Percentiles rank a stretch among this genome's conserved stretches.
These are phyloP conservation scores for Rhodofomes roseus DNA, from an alignment of 1,284 basidiomycete genomes.

Conservation along the genomic window DNA sequence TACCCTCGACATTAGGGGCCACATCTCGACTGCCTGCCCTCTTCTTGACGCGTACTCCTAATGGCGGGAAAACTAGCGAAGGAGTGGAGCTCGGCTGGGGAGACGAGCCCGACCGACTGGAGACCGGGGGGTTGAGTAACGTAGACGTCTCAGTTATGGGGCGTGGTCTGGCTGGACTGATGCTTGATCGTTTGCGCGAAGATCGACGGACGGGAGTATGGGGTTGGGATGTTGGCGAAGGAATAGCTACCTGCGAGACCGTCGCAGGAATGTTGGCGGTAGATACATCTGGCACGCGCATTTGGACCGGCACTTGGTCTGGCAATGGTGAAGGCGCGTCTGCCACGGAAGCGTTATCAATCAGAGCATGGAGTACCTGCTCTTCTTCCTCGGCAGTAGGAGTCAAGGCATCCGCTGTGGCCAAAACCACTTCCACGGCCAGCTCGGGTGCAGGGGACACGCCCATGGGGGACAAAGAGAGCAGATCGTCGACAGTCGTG, in stretches of 20 bases:
- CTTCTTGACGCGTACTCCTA: slow-evolving; percentile 1
- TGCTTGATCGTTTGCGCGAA: slow-evolving; percentile 6
- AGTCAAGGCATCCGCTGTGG: background rate
- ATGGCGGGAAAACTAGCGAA: background rate
- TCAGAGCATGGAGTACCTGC: slow-evolving; percentile 15
- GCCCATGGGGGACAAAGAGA: slow-evolving; percentile 33
- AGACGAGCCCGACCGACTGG: background rate
- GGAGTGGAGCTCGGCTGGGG: background rate
- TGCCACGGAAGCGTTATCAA: slow-evolving; percentile 1
- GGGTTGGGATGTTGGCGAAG: background rate
- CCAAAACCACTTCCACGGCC: background rate
- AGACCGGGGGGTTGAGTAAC: background rate
- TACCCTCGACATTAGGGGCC: background rate
- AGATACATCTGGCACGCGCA: background rate
- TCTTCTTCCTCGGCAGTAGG: slow-evolving; percentile 18
- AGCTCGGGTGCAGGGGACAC: slow-evolving; percentile 4
- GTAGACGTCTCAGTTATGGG: background rate
- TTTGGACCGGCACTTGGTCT: background rate
- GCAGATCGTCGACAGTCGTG: slow-evolving; percentile 37
- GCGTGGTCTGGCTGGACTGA: slow-evolving; percentile 3
- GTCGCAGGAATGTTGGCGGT: background rate
- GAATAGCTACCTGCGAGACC: background rate
- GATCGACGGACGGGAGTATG: slow-evolving; percentile 18
- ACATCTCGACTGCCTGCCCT: background rate
- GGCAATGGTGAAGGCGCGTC: background rate